Evolutionary conservation across 768 basidiomycete species (phyloP).

Genomic region (Cystobasidium ongulense): DNA sequence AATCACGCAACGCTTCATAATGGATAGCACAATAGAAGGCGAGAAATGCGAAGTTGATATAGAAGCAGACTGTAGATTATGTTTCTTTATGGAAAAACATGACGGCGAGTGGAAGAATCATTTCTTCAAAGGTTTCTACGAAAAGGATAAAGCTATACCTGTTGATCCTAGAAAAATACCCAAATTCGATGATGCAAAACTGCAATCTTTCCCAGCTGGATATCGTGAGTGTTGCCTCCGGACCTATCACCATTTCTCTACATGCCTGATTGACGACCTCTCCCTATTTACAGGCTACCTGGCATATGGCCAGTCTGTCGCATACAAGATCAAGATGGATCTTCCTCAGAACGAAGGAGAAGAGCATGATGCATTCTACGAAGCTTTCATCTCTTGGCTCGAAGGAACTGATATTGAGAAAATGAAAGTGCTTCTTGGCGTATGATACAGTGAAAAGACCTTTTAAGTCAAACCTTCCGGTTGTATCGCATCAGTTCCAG

Average conservation of each 20-base stretch:
- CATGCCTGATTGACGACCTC: not conserved
- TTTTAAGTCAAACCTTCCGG: too few relatives aligned
- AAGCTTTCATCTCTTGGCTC: constrained; percentile 37
- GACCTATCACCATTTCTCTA: not conserved
- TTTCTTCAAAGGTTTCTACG: constrained; percentile 41
- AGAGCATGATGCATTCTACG: constrained; percentile 40
- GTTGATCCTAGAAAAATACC: constrained; percentile 40
- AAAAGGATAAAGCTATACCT: constrained; percentile 35
- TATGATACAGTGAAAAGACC: too few relatives aligned
- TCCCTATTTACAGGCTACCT: constrained; percentile 29
- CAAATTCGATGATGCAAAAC: constrained; percentile 37
- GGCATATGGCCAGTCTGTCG: constrained; percentile 37
- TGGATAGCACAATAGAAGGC: constrained; percentile 36
- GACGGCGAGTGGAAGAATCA: constrained; percentile 39
- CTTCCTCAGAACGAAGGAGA: constrained; percentile 33
- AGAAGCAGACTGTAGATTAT: constrained; percentile 42
- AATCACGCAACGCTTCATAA: constrained; percentile 42
- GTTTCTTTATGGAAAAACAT: constrained; percentile 42
- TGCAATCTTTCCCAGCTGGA: constrained; percentile 38
- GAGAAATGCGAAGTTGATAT: constrained; percentile 41
- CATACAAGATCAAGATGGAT: constrained; percentile 37
- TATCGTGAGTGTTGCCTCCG: constrained; percentile 37
- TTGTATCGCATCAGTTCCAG: too few relatives aligned
- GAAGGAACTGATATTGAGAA: constrained; percentile 35
- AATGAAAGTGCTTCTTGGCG: constrained; percentile 39